Conservation (phyloP, 176 grass and related monocot genomes). For the Oryza officinalis region DNA sequence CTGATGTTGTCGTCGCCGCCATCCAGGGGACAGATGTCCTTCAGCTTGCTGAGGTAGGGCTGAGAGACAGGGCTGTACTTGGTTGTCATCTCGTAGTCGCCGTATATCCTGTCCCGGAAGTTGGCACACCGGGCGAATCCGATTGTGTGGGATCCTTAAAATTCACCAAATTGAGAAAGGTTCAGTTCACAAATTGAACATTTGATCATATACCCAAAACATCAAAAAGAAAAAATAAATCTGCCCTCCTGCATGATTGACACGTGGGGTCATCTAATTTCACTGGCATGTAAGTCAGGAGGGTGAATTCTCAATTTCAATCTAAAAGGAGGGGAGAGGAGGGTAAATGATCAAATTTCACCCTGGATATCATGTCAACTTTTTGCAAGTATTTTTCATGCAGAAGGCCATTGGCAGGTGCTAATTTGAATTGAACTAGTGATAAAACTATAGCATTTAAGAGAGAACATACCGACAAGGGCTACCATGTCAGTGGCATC, state of each 20-base stretch:
- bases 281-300: neutral
- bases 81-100: conserved; percentile 73
- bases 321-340: neutral
- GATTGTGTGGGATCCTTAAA: conserved; percentile 83
- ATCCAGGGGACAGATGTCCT: conserved; percentile 66
- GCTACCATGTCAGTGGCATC: conserved; percentile 94
- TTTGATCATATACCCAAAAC: neutral
- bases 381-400: neutral
- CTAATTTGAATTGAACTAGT: neutral
- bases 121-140: conserved; percentile 81
- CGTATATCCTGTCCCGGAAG: conserved; percentile 72
- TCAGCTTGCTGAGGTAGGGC: conserved; percentile 72
- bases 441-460: neutral
- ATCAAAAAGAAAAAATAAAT: too few relatives aligned
- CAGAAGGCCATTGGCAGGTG: neutral
- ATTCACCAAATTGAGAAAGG: neutral
- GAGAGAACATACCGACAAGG: conserved; percentile 70
- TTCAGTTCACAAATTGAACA: neutral
- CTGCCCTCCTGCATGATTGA: neutral
- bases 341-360: neutral
- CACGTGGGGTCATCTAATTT: neutral
- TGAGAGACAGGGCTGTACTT: conserved; percentile 56
- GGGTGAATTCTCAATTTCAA: neutral
- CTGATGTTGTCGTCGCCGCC: conserved; percentile 77
- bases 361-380: neutral